Conservation (phyloP, 768 basidiomycete genomes). For the Boletus rufocinnamomeus region DNA sequence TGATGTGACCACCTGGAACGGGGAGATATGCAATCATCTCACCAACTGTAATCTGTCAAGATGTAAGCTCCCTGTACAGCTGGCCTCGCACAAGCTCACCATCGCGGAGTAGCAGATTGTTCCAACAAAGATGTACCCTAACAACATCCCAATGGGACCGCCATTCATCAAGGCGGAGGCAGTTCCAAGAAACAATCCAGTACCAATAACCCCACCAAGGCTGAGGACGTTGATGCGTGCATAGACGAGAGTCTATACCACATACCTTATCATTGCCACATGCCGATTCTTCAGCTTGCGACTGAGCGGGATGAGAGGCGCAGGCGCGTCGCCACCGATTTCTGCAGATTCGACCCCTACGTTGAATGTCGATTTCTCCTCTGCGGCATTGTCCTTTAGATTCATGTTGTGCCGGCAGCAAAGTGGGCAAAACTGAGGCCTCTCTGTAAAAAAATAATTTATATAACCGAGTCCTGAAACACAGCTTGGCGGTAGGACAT, state of each 20-base stretch:
- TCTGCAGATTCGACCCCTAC: conserved; percentile 3
- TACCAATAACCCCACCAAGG: conserved; percentile 42
- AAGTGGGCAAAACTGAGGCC: neutral
- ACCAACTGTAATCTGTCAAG: conserved; percentile 30
- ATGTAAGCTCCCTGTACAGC: neutral
- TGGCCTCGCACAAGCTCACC: conserved; percentile 21
- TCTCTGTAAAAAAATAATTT: neutral
- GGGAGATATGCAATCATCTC: conserved; percentile 49
- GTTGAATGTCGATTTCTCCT: neutral
- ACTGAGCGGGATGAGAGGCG: neutral
- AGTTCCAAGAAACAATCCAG: conserved; percentile 32
- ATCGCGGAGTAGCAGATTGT: conserved; percentile 36
- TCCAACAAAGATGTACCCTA: conserved; percentile 40
- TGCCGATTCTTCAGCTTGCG: conserved; percentile 33
- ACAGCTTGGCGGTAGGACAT: neutral
- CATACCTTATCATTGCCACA: conserved; percentile 32
- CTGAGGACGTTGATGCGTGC: neutral
- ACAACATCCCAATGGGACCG: conserved; percentile 45
- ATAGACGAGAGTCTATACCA: neutral
- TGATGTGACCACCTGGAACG: conserved; percentile 44
- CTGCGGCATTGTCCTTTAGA: neutral
- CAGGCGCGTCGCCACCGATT: neutral
- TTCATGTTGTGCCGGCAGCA: conserved; percentile 4
- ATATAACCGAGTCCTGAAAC: conserved; percentile 1
- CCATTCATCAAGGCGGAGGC: conserved; percentile 35